phyloP scores from a whole-genome alignment of 345 rosid species.

The Syzygium aqueum region DNA sequence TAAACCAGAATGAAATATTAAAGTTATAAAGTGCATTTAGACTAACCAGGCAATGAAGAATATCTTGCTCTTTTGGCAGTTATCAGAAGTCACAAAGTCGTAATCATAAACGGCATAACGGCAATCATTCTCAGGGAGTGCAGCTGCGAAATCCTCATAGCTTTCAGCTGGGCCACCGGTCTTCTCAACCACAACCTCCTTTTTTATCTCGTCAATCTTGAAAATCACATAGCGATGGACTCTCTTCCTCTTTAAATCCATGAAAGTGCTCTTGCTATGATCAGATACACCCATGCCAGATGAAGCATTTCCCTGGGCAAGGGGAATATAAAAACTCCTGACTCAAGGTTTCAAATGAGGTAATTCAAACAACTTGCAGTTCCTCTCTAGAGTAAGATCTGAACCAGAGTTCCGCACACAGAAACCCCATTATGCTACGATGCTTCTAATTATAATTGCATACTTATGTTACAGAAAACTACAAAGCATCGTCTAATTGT shows the following conservation, averaged over 20 bases:
- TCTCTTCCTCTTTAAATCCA: not conserved
- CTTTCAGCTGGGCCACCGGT: not conserved
- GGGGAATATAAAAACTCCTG: not conserved
- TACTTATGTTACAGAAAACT: not conserved
- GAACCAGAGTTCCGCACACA: not conserved
- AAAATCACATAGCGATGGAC: not conserved
- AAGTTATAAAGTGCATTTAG: conserved; percentile 21
- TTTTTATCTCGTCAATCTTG: not conserved
- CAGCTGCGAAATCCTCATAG: not conserved
- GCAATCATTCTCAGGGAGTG: not conserved
- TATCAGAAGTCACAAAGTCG: not conserved
- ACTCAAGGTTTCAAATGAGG: not conserved
- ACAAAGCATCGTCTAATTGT: not conserved
- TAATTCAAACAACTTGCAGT: not conserved
- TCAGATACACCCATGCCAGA: conserved; percentile 73
- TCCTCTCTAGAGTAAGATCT: not conserved
- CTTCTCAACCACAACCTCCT: not conserved
- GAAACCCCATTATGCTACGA: not conserved
- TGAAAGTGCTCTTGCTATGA: conserved; percentile 38
- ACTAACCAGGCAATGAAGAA: not conserved
- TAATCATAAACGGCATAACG: not conserved
- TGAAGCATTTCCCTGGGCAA: conserved; percentile 51
- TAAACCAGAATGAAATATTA: not conserved
- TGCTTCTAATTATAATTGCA: not conserved
- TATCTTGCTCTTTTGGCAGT: not conserved